Percentiles rank a stretch among this genome's conserved stretches.
Conservation (phyloP, 2,329 filamentous ascomycete genomes). For the Colletotrichum sp. region DNA sequence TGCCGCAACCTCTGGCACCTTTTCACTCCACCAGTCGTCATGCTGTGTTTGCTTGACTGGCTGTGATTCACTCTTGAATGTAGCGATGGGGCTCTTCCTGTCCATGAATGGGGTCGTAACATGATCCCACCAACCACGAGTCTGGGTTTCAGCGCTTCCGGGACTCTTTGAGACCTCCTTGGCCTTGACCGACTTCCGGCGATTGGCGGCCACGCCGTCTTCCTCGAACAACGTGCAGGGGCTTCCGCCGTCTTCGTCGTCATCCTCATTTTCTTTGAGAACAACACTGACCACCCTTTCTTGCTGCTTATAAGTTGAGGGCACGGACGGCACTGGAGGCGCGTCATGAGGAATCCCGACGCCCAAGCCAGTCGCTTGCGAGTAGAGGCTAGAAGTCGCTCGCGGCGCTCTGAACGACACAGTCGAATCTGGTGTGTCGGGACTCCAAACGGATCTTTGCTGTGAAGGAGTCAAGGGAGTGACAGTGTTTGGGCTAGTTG, state of each 20-base stretch:
- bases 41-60: conserved; percentile 28
- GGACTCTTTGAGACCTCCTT: conserved; percentile 42
- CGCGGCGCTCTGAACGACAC: conserved; percentile 46
- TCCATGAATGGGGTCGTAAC: conserved; percentile 72
- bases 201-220: conserved; percentile 53
- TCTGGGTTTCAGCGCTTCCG: conserved; percentile 60
- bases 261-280: conserved; percentile 44
- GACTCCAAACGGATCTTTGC: conserved; percentile 62
- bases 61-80: conserved; percentile 21
- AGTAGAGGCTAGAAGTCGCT: conserved; percentile 65
- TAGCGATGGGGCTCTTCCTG: conserved; percentile 30
- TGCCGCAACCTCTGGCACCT: conserved; percentile 5
- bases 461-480: conserved; percentile 35
- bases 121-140: conserved; percentile 79
- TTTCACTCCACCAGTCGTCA: conserved; percentile 43
- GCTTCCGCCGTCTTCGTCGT: conserved; percentile 59
- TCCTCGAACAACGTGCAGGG: conserved; percentile 75
- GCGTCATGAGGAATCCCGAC: conserved; percentile 36
- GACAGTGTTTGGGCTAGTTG: conserved; percentile 22
- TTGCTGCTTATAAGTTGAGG: conserved; percentile 45
- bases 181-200: conserved; percentile 42
- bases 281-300: conserved; percentile 30
- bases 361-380: conserved; percentile 51
- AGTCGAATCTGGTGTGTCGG: conserved; percentile 61
- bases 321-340: conserved; percentile 67